Evolutionary conservation across 805 yeast species (phyloP), one percentile per base, ranked within the genome.

Genomic region (Yamadazyma paraphyllophila): DNA sequence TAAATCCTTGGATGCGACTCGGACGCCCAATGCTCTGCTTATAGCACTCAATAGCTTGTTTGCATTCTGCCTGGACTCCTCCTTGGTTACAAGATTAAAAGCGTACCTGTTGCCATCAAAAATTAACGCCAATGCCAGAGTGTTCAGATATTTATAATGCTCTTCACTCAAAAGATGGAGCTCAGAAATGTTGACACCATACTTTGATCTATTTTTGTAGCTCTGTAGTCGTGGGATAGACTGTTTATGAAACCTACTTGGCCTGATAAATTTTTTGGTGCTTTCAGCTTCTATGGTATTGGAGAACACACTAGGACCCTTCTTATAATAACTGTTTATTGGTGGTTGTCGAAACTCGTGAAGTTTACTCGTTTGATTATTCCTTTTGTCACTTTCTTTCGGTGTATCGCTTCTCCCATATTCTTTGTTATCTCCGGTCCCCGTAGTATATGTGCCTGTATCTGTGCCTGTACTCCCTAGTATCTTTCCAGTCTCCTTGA

Each of bases 221-320:
- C 6, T 20, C 24, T 20, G 24, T 3, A 6, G 24, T 20, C 24
- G 24, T 4, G 24, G 3, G 6, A 3, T 20, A 3, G 6, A 20
- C 6, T 20, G 24, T n/a, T 31, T 35, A 13, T 31, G 32, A n/a
- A 41, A 41, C 20, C 39, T 24, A 11, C 27, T 24, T 6, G 32
- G 34, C 15, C 45, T 46, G 2, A 56, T 51, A 34, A 50, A 59
- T 16, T 46, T 52, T 9, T 44, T 48, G 2, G 53, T 49, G 40
- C 69, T 67, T 39, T 69, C 75, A 0, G 62, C 69, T 48, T 71
- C 76, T 40, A 64, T 52, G 0, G 50, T 62, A 2, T 65, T 60
- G 2, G 74, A 70, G 31, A 58, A 49, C 29, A 51, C 46, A 13
- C 49, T 38, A 1, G 74, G 73, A 17, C 51, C 49, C 36, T 71